Conservation (phyloP, 495 filamentous ascomycete species). For the Patellaria atrata region DNA sequence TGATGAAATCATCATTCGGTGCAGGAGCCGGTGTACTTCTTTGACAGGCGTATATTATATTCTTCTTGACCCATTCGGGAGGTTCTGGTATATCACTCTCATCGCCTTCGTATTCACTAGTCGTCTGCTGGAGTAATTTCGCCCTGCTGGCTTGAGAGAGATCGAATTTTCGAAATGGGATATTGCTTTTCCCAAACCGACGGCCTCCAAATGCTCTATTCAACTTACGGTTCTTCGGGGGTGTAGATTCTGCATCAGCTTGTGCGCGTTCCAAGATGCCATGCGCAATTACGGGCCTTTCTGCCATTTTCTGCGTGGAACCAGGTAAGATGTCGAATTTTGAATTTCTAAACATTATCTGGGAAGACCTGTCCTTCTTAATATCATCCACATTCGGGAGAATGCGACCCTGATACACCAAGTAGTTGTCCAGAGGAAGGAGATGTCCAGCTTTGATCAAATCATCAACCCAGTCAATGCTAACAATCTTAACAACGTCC, state of each 20-base stretch:
- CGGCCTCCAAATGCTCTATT: no score
- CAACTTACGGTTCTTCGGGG: no score
- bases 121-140: conserved; percentile 46
- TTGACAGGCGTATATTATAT: conserved; percentile 65
- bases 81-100: conserved; percentile 36
- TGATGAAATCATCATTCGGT: conserved; percentile 66
- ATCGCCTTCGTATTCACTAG: conserved; percentile 47
- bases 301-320: conserved; percentile 3
- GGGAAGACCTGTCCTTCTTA: no score
- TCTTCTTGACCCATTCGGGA: conserved; percentile 53
- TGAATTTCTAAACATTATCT: background rate
- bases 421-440: conserved; percentile 45
- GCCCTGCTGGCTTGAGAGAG: conserved; percentile 1
- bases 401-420: conserved; percentile 48
- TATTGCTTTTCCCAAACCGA: conserved; percentile 12
- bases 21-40: conserved; percentile 54
- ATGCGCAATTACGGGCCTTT: conserved; percentile 5
- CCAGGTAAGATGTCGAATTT: conserved; percentile 4
- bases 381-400: no score
- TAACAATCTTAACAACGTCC: conserved; percentile 50
- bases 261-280: conserved; percentile 41
- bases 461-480: conserved; percentile 58
- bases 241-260: conserved; percentile 33
- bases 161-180: conserved; percentile 6
- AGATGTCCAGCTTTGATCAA: conserved; percentile 39